These are phyloP conservation scores for Pezicula neosporulosa DNA, from an alignment of 2,329 filamentous ascomycete species.

Conservation along the genomic window DNA sequence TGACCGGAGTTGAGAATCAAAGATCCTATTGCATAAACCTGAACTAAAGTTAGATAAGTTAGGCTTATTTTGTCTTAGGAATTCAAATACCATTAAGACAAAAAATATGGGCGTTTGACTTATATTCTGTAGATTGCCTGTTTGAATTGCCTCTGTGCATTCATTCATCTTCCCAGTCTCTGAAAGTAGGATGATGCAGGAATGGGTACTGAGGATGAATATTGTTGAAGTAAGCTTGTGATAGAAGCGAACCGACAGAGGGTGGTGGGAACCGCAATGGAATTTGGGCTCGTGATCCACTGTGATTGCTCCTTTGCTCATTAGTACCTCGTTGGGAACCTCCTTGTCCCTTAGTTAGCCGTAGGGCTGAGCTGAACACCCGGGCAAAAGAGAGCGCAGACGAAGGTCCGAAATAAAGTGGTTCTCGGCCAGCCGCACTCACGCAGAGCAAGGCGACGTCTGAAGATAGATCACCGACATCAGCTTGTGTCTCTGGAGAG, in stretches of 20 bases:
- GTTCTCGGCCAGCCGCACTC: slow-evolving; percentile 29
- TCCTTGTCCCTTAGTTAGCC: background rate
- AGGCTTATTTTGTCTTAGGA: too few species aligned
- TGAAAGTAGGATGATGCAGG: slow-evolving; percentile 21
- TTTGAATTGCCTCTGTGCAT: background rate
- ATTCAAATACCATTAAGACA: slow-evolving; percentile 17
- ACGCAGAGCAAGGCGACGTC: slow-evolving; percentile 30
- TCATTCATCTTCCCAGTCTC: slow-evolving; percentile 14
- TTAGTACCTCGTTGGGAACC: too few species aligned
- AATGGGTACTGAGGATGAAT: slow-evolving; percentile 24
- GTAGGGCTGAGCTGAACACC: slow-evolving; percentile 19
- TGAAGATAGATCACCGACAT: slow-evolving; percentile 15
- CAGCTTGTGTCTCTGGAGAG: too few species aligned
- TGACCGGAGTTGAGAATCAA: slow-evolving; percentile 4
- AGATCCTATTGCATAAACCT: slow-evolving; percentile 25
- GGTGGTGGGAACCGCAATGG: too few species aligned
- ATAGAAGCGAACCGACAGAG: too few species aligned
- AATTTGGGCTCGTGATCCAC: too few species aligned
- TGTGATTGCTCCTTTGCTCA: too few species aligned
- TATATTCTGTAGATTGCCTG: background rate
- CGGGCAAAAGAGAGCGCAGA: slow-evolving; percentile 30
- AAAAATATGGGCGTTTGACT: slow-evolving; percentile 16
- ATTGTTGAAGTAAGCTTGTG: slow-evolving; percentile 18
- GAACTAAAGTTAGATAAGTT: background rate
- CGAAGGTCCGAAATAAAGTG: slow-evolving; percentile 33